Percentiles rank a stretch among this genome's conserved stretches.
Evolutionary conservation across 306 rosid genomes (phyloP).

Genomic region (Vicia villosa): DNA sequence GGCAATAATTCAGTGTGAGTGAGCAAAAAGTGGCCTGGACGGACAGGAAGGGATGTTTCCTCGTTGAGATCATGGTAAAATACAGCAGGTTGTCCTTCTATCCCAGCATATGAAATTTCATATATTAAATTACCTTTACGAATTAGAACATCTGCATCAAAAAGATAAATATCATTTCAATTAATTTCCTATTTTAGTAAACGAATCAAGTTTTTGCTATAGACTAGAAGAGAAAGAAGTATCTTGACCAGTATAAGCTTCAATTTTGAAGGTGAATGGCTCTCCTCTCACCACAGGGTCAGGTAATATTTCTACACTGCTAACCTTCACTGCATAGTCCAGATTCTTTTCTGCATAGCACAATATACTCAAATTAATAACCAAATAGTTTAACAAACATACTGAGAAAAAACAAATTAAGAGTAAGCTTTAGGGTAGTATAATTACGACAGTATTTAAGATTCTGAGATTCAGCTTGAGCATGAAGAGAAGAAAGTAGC

Average conservation of each 20-base stretch:
- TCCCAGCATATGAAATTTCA: constrained; percentile 63
- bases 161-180: constrained; percentile 11
- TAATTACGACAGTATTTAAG: constrained; percentile 66
- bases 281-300: constrained; percentile 68
- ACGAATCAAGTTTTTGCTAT: too few relatives aligned
- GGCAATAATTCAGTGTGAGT: constrained; percentile 77
- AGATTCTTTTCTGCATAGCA: constrained; percentile 24
- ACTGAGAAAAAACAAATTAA: neutral
- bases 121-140: constrained; percentile 64
- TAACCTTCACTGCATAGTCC: constrained; percentile 69
- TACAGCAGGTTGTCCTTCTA: constrained; percentile 27
- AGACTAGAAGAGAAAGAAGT: neutral
- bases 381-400: neutral
- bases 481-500: constrained; percentile 32
- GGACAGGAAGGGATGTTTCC: constrained; percentile 58
- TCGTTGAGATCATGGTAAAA: constrained; percentile 58
- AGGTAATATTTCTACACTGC: constrained; percentile 60
- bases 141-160: constrained; percentile 54
- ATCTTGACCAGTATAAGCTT: constrained; percentile 61
- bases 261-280: constrained; percentile 73
- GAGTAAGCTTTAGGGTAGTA: too few relatives aligned
- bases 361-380: constrained; percentile 16
- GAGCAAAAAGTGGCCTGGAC: constrained; percentile 63
- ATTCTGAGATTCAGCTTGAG: constrained; percentile 42
- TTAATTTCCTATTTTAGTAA: too few relatives aligned